phyloP scores from a whole-genome alignment of 1,139 yeast genomes.

The Diutina sp. region DNA sequence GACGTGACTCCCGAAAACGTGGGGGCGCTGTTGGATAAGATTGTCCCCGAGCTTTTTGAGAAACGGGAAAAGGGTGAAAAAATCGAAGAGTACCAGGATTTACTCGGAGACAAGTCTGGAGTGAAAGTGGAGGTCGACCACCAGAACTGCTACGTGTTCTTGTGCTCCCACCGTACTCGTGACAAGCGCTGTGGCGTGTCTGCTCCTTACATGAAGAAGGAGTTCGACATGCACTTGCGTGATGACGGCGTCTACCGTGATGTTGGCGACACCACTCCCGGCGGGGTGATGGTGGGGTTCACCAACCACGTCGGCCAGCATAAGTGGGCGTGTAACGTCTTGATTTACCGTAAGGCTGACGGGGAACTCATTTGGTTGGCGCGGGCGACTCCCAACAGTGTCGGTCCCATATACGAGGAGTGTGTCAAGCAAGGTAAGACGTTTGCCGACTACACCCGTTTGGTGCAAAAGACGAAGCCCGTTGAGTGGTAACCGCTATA shows the following conservation, averaged over 20 bases:
- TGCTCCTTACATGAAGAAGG: slow-evolving; percentile 83
- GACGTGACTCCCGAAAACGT: slow-evolving; percentile 36
- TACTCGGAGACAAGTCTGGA: background rate
- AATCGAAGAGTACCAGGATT: background rate
- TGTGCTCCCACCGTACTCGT: slow-evolving; percentile 84
- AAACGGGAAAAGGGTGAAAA: slow-evolving; percentile 11
- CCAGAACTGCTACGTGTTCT: slow-evolving; percentile 46
- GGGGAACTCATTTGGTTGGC: slow-evolving; percentile 87
- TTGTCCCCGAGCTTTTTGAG: slow-evolving; percentile 29
- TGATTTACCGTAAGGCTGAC: slow-evolving; percentile 48
- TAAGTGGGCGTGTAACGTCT: slow-evolving; percentile 80
- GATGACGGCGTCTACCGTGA: slow-evolving; percentile 66
- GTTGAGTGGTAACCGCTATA: slow-evolving; percentile 34
- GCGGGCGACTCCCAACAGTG: slow-evolving; percentile 67
- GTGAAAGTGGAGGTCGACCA: slow-evolving; percentile 12
- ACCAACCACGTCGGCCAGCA: slow-evolving; percentile 94
- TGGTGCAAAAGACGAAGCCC: slow-evolving; percentile 40
- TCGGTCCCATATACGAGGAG: slow-evolving; percentile 60
- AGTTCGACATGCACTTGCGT: slow-evolving; percentile 60
- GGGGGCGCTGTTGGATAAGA: slow-evolving; percentile 25
- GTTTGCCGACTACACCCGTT: slow-evolving; percentile 60
- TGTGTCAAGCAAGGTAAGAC: slow-evolving; percentile 54
- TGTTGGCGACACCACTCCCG: slow-evolving; percentile 54
- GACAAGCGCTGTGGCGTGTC: slow-evolving; percentile 91
- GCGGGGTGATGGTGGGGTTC: slow-evolving; percentile 58